Conservation (phyloP, 129 eudicot species). For the Smallanthus sonchifolius region DNA sequence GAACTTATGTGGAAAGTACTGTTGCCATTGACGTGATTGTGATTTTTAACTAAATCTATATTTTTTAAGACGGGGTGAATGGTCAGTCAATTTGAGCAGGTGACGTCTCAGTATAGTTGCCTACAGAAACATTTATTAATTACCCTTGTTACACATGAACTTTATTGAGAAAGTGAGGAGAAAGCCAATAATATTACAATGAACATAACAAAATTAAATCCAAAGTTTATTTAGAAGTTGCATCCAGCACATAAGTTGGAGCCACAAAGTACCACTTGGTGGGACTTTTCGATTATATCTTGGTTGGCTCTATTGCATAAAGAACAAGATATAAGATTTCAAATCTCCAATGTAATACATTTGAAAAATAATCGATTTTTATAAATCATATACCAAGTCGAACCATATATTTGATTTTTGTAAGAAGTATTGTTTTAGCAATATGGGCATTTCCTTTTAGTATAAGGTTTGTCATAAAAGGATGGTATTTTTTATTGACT, state of each 20-base stretch:
- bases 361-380: too few species aligned
- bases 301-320: too few species aligned
- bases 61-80: not conserved
- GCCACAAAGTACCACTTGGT: slow-evolving; percentile 12
- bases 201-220: not conserved
- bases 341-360: too few species aligned
- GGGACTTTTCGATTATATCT: not conserved
- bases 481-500: too few species aligned
- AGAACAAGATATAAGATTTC: too few species aligned
- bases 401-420: too few species aligned
- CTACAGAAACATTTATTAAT: slow-evolving; percentile 1
- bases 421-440: too few species aligned
- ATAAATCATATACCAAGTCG: too few species aligned
- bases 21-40: not conserved
- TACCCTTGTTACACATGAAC: slow-evolving; percentile 11
- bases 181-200: not conserved
- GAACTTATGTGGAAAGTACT: not conserved
- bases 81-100: slow-evolving; percentile 3
- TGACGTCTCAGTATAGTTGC: slow-evolving; percentile 13
- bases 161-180: not conserved
- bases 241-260: slow-evolving; percentile 16
- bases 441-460: too few species aligned
- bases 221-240: not conserved
- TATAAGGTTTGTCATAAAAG: too few species aligned
- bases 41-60: not conserved